These are phyloP conservation scores for Xanthoparmelia taractica DNA, from an alignment of 495 filamentous ascomycete species.

Conservation along the genomic window DNA sequence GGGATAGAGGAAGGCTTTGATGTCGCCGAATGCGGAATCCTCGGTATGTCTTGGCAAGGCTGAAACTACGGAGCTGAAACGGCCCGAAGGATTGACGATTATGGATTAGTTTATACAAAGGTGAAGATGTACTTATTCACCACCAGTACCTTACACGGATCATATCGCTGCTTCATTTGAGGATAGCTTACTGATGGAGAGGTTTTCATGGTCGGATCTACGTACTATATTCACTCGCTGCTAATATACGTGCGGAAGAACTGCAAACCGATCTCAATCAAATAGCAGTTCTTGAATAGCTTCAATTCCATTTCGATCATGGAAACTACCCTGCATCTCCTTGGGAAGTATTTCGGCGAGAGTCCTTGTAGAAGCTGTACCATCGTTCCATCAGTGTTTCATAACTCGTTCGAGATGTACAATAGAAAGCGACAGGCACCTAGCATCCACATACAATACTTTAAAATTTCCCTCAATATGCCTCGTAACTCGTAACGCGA, in stretches of 20 bases:
- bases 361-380: neutral
- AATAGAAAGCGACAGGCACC: neutral
- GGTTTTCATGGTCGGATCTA: neutral
- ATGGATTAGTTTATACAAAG: no score
- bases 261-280: no score
- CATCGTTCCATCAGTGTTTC: neutral
- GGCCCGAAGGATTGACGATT: neutral
- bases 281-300: neutral
- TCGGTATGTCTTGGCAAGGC: conserved; percentile 1
- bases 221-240: neutral
- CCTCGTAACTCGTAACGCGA: neutral
- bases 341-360: neutral
- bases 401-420: neutral
- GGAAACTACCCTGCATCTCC: neutral
- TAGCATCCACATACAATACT: neutral
- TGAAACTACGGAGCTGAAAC: neutral
- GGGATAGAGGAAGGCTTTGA: neutral
- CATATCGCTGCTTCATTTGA: neutral
- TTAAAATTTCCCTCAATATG: neutral
- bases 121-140: no score
- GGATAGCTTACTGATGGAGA: neutral
- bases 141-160: neutral
- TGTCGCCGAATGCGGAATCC: neutral
- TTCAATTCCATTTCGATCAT: neutral
- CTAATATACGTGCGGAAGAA: no score